These are phyloP conservation scores for Vaccinium darrowii DNA, from an alignment of 148 eudicot species.

Conservation along the genomic window DNA sequence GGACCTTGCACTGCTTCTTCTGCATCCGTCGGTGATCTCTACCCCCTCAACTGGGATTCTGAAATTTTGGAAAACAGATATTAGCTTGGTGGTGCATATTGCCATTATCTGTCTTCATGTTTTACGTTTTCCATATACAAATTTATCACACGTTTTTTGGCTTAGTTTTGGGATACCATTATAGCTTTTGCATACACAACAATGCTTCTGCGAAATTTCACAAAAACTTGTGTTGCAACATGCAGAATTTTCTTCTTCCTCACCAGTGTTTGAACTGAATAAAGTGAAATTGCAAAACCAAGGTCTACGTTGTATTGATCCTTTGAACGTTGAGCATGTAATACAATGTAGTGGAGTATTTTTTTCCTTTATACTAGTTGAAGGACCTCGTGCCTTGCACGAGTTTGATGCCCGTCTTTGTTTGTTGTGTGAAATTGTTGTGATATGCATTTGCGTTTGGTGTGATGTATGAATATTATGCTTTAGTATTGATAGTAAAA, in stretches of 20 bases:
- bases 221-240: neutral
- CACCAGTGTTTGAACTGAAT: neutral
- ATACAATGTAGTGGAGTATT: neutral
- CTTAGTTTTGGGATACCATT: too few relatives aligned
- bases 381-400: too few relatives aligned
- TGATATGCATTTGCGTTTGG: too few relatives aligned
- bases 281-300: neutral
- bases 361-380: too few relatives aligned
- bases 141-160: too few relatives aligned
- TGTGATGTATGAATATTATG: too few relatives aligned
- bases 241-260: neutral
- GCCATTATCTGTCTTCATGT: neutral
- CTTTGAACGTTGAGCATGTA: neutral
- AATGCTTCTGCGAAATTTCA: neutral
- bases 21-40: slow-evolving; percentile 6
- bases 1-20: slow-evolving; percentile 14
- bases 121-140: too few relatives aligned
- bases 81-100: neutral
- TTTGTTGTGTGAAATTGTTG: too few relatives aligned
- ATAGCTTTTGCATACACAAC: neutral
- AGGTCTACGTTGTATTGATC: neutral
- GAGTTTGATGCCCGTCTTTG: too few relatives aligned
- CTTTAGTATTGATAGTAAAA: too few relatives aligned
- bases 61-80: neutral
- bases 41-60: slow-evolving; percentile 16